phyloP scores from a whole-genome alignment of 345 rosid species.

The Eutrema yunnanense region DNA sequence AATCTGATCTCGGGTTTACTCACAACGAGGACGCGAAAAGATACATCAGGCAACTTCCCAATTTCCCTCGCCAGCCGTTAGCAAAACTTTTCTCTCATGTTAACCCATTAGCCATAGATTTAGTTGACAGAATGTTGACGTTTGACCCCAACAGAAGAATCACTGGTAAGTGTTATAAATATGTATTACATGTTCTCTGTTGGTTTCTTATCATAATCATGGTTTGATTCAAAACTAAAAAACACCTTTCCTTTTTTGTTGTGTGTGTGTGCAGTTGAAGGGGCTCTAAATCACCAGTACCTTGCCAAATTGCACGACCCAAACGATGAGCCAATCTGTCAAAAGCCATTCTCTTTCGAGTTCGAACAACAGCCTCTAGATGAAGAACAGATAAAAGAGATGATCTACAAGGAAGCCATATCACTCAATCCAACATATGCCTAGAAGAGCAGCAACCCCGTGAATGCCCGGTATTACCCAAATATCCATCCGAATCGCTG shows the following conservation, averaged over 20 bases:
- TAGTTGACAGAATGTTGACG: slow-evolving; percentile 80
- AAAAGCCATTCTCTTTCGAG: slow-evolving; percentile 69
- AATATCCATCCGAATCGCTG: slow-evolving; percentile 14
- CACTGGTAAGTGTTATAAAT: slow-evolving; percentile 52
- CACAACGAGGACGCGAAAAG: slow-evolving; percentile 79
- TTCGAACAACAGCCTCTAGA: slow-evolving; percentile 75
- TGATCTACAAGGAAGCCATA: slow-evolving; percentile 76
- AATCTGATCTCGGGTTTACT: slow-evolving; percentile 85
- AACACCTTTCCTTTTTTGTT: background rate
- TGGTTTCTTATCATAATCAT: background rate
- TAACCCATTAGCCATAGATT: slow-evolving; percentile 75
- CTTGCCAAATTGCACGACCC: slow-evolving; percentile 75
- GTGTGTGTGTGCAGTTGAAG: slow-evolving; percentile 61
- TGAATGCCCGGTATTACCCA: slow-evolving; percentile 9
- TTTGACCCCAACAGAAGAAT: slow-evolving; percentile 90
- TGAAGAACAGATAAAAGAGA: slow-evolving; percentile 92
- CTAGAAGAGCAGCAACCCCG: slow-evolving; percentile 14
- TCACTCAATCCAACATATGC: slow-evolving; percentile 67
- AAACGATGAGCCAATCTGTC: slow-evolving; percentile 88
- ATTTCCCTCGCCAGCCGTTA: slow-evolving; percentile 65
- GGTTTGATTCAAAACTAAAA: background rate
- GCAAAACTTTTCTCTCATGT: slow-evolving; percentile 65
- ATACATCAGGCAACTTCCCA: slow-evolving; percentile 71
- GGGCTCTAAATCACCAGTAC: slow-evolving; percentile 85
- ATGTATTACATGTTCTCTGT: background rate